These are phyloP conservation scores for Aspergillus carlsbadensis DNA, from an alignment of 495 filamentous ascomycete genomes.

Conservation along the genomic window DNA sequence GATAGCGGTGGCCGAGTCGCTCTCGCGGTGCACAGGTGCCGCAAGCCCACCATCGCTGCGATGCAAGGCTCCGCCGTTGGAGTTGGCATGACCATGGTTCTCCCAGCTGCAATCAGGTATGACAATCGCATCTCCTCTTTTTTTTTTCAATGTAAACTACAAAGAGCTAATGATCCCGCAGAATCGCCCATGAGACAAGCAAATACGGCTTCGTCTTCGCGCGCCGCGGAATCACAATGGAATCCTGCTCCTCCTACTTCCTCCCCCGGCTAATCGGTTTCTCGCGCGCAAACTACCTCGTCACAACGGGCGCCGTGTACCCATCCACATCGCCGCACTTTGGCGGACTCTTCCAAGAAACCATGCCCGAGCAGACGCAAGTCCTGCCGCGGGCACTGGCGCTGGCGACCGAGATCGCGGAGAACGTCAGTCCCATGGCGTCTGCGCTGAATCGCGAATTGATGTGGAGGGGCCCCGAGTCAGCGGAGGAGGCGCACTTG, in stretches of 20 bases:
- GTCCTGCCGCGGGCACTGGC: slow-evolving; percentile 57
- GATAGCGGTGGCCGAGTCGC: slow-evolving; percentile 42
- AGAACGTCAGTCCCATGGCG: slow-evolving; percentile 56
- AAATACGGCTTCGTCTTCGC: slow-evolving; percentile 66
- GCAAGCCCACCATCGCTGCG: slow-evolving; percentile 63
- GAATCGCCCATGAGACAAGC: slow-evolving; percentile 52
- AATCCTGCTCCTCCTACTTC: slow-evolving; percentile 64
- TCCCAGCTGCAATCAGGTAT: slow-evolving; percentile 56
- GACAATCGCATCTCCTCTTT: no score
- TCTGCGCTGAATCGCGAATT: slow-evolving; percentile 57
- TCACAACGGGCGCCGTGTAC: slow-evolving; percentile 36
- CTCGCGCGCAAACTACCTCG: slow-evolving; percentile 53
- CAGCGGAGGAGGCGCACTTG: slow-evolving; percentile 57
- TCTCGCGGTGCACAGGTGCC: slow-evolving; percentile 60
- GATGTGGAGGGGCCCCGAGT: slow-evolving; percentile 56
- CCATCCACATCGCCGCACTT: slow-evolving; percentile 36
- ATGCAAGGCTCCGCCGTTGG: slow-evolving; percentile 66
- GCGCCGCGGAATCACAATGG: slow-evolving; percentile 59
- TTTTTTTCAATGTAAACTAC: no score
- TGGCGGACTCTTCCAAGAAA: slow-evolving; percentile 55
- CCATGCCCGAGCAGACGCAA: slow-evolving; percentile 44
- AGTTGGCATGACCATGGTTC: slow-evolving; percentile 66
- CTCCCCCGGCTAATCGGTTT: slow-evolving; percentile 60
- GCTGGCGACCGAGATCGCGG: slow-evolving; percentile 55
- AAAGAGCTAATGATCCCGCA: slow-evolving; percentile 8